Conservation (phyloP, 345 rosid species). For the Lepidium africanum region DNA sequence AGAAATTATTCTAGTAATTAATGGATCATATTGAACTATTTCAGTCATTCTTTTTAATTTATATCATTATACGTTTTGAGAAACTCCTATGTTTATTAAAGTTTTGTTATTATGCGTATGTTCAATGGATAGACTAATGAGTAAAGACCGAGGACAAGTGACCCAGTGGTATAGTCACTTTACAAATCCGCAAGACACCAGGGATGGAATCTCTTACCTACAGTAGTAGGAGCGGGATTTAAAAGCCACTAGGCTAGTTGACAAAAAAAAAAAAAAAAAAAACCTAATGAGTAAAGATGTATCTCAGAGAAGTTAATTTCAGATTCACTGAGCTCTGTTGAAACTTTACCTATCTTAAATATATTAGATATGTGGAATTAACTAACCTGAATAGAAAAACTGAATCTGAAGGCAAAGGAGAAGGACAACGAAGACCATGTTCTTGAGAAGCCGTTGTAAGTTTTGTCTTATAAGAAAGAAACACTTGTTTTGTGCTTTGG, state of each 20-base stretch:
- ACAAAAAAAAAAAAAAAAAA: too few species aligned
- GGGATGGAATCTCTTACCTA: too few species aligned
- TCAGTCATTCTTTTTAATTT: too few species aligned
- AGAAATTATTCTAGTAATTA: too few species aligned
- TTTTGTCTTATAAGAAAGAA: not conserved
- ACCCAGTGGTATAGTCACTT: too few species aligned
- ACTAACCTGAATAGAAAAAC: slow-evolving; percentile 6
- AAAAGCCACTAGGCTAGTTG: too few species aligned
- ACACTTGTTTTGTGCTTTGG: not conserved
- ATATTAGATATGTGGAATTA: not conserved
- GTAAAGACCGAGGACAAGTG: too few species aligned
- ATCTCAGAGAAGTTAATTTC: not conserved
- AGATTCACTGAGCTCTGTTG: not conserved
- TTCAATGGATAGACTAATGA: not conserved
- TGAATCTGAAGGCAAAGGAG: not conserved
- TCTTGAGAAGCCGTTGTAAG: not conserved
- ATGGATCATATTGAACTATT: too few species aligned
- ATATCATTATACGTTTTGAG: not conserved
- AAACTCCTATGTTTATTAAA: not conserved
- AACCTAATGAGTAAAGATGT: not conserved
- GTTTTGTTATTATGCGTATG: not conserved
- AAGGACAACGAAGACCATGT: not conserved
- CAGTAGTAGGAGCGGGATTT: too few species aligned
- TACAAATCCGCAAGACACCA: too few species aligned
- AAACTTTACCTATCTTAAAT: not conserved